Evolutionary conservation across 371 early-diverging fungal species (phyloP).

Genomic region (Circinella minor): DNA sequence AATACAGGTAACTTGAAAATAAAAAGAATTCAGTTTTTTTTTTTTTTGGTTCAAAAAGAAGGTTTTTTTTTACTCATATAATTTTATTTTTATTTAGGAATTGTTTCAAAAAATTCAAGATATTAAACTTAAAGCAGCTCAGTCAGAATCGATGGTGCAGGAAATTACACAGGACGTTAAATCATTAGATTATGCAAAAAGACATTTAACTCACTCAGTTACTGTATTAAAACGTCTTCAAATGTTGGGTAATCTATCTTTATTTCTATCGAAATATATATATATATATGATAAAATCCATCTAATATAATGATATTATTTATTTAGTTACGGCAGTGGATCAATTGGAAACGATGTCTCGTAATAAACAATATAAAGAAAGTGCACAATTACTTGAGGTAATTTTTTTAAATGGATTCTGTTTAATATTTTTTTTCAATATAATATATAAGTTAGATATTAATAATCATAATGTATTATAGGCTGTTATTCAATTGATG

Average conservation of each 20-base stretch:
- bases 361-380: constrained; percentile 75
- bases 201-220: constrained; percentile 83
- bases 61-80: neutral
- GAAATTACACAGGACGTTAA: constrained; percentile 97
- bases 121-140: constrained; percentile 84
- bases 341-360: constrained; percentile 72
- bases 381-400: constrained; percentile 82
- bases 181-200: constrained; percentile 90
- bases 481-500: constrained; percentile 83
- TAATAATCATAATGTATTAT: neutral
- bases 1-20: constrained; percentile 59
- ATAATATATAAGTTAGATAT: neutral
- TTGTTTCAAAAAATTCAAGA: constrained; percentile 79
- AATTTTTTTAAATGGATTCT: neutral
- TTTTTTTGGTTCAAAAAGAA: too few relatives aligned
- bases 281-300: neutral
- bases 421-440: too few relatives aligned
- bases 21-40: neutral
- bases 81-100: constrained; percentile 56
- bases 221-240: constrained; percentile 85
- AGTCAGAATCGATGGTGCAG: constrained; percentile 87
- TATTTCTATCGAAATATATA: neutral
- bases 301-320: neutral
- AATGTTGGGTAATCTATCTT: constrained; percentile 70
- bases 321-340: constrained; percentile 76